These are phyloP conservation scores for Fonsecaea monophora DNA, from an alignment of 2,329 filamentous ascomycete genomes.

Conservation along the genomic window DNA sequence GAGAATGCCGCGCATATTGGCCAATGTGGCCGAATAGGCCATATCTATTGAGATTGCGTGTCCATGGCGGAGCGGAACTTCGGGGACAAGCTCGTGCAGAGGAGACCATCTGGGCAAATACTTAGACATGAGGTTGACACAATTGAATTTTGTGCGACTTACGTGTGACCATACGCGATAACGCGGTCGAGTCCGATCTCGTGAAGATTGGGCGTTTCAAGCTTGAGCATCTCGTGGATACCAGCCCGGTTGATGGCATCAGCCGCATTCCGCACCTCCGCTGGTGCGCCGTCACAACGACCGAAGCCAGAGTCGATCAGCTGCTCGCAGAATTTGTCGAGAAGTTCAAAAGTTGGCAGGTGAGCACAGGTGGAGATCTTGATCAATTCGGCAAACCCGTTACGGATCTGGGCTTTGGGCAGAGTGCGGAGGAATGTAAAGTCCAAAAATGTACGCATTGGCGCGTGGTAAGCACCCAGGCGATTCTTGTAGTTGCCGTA, in stretches of 20 bases:
- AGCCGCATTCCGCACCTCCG: slow-evolving; percentile 66
- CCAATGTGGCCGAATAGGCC: slow-evolving; percentile 75
- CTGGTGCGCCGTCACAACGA: slow-evolving; percentile 61
- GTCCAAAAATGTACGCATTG: slow-evolving; percentile 74
- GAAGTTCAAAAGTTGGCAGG: slow-evolving; percentile 68
- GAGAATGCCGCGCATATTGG: slow-evolving; percentile 67
- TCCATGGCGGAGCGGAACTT: slow-evolving; percentile 72
- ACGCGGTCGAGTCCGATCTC: slow-evolving; percentile 75
- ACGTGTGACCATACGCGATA: slow-evolving; percentile 76
- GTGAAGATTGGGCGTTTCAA: slow-evolving; percentile 75
- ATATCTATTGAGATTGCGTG: slow-evolving; percentile 79
- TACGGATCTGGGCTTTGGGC: slow-evolving; percentile 71
- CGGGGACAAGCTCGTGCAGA: slow-evolving; percentile 72
- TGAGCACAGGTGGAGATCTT: slow-evolving; percentile 77
- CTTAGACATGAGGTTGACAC: too few species aligned
- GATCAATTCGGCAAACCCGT: slow-evolving; percentile 76
- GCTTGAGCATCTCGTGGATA: slow-evolving; percentile 75
- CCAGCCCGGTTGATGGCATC: slow-evolving; percentile 72
- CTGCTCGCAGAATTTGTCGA: slow-evolving; percentile 73
- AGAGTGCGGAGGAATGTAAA: slow-evolving; percentile 74
- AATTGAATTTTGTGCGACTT: slow-evolving; percentile 41
- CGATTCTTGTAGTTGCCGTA: slow-evolving; percentile 79
- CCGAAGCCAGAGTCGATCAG: slow-evolving; percentile 71
- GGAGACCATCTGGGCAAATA: slow-evolving; percentile 66
- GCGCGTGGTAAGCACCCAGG: slow-evolving; percentile 74